These are phyloP conservation scores for Blastobotrys robertii DNA, from an alignment of 805 yeast species.

Conservation along the genomic window DNA sequence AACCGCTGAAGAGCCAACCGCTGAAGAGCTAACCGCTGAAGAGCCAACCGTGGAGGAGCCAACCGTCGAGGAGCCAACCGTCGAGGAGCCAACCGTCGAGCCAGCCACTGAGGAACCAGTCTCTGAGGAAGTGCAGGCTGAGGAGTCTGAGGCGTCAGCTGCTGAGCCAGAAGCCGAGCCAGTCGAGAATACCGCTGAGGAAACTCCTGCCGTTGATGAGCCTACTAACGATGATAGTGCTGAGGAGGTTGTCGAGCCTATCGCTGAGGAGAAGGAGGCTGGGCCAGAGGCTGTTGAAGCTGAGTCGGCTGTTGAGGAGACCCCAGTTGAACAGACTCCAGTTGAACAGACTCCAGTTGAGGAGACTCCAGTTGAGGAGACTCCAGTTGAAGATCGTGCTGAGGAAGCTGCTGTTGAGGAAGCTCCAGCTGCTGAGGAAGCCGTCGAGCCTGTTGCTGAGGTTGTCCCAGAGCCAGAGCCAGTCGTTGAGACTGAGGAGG, in stretches of 20 bases:
- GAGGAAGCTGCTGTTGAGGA: slow-evolving; percentile 2
- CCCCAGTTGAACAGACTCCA: not conserved
- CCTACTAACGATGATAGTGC: too few species aligned
- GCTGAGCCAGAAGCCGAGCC: slow-evolving; percentile 2
- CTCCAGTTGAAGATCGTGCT: slow-evolving; percentile 2
- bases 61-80: not conserved
- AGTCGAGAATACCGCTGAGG: not conserved
- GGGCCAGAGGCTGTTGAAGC: not conserved
- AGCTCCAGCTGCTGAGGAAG: slow-evolving; percentile 1
- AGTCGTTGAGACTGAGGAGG: not conserved
- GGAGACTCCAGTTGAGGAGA: not conserved
- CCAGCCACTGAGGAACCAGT: slow-evolving; percentile 3
- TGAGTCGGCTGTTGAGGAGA: not conserved
- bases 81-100: slow-evolving; percentile 5
- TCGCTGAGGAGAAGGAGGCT: not conserved
- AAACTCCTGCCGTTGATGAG: slow-evolving; percentile 3
- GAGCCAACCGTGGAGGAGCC: not conserved
- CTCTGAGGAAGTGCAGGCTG: slow-evolving; percentile 4
- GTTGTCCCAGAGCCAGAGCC: not conserved
- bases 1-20: not conserved
- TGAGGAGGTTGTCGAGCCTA: too few species aligned
- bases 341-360: not conserved
- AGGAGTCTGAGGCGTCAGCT: not conserved
- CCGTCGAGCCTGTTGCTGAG: not conserved
- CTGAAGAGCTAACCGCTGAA: not conserved